phyloP scores from a whole-genome alignment of 805 yeast species.

The Ogataea minuta region DNA sequence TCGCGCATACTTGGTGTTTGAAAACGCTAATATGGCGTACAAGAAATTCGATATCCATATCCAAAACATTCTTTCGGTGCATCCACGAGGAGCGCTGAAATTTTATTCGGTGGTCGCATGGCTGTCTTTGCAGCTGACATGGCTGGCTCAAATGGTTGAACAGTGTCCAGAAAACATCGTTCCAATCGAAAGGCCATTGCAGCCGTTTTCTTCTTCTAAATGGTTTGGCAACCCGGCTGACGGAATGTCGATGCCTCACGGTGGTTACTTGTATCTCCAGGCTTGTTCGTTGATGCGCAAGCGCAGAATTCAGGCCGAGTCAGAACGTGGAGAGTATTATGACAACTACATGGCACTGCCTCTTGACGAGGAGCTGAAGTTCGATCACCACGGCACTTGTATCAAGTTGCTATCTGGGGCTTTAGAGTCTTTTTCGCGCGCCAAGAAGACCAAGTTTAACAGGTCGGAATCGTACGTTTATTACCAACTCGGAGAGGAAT shows the following conservation, averaged over 20 bases:
- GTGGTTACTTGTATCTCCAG: conserved; percentile 42
- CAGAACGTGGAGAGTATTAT: conserved; percentile 1
- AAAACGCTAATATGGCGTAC: conserved; percentile 57
- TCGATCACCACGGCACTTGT: conserved; percentile 22
- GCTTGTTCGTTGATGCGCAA: conserved; percentile 34
- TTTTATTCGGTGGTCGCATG: conserved; percentile 42
- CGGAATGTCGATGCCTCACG: conserved; percentile 39
- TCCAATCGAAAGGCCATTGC: conserved; percentile 35
- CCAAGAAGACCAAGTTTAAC: conserved; percentile 34
- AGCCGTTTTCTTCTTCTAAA: conserved; percentile 32
- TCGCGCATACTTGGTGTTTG: conserved; percentile 56
- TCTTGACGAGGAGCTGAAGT: conserved; percentile 22
- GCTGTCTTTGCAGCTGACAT: conserved; percentile 61
- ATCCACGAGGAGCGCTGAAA: conserved; percentile 30
- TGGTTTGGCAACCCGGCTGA: conserved; percentile 22
- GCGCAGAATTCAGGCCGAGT: conserved; percentile 22
- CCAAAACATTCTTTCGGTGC: conserved; percentile 43
- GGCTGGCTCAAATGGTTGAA: conserved; percentile 60
- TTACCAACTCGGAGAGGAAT: conserved; percentile 52
- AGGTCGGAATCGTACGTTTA: conserved; percentile 43
- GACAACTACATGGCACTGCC: conserved; percentile 33
- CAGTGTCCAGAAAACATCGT: conserved; percentile 43
- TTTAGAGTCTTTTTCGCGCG: conserved; percentile 36
- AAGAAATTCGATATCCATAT: conserved; percentile 66
- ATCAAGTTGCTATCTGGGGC: conserved; percentile 36